These are phyloP conservation scores for Endocarpon pusillum DNA, from an alignment of 495 filamentous ascomycete genomes.

Conservation along the genomic window DNA sequence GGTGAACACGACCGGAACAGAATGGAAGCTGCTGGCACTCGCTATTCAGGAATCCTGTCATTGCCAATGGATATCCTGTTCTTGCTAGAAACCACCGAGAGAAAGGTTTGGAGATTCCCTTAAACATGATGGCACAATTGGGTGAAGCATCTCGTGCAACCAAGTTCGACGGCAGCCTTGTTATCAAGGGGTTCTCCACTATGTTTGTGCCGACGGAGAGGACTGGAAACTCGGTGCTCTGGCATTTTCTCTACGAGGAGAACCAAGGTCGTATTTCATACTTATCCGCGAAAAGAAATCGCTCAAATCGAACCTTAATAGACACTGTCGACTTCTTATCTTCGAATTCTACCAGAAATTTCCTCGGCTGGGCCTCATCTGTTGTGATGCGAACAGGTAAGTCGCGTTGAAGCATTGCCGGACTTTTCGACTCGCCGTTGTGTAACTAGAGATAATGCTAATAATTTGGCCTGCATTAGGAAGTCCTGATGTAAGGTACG, in stretches of 20 bases:
- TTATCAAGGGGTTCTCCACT: conserved; percentile 9
- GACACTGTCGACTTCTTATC: too few species aligned
- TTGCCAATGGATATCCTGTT: conserved; percentile 10
- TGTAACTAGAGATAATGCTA: conserved; percentile 5
- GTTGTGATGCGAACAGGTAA: too few species aligned
- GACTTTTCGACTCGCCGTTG: background rate
- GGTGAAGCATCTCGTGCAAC: background rate
- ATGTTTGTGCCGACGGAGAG: conserved; percentile 2
- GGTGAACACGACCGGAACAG: background rate
- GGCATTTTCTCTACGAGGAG: conserved; percentile 7
- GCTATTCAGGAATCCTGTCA: conserved; percentile 9
- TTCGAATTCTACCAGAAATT: too few species aligned
- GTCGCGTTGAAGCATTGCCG: background rate
- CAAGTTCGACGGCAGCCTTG: conserved; percentile 1
- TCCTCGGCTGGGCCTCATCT: too few species aligned
- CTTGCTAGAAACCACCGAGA: background rate
- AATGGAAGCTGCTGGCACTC: conserved; percentile 9
- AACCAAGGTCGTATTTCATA: conserved; percentile 7
- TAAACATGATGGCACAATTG: conserved; percentile 8
- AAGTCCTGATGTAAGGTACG: background rate
- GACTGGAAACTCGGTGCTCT: conserved; percentile 1
- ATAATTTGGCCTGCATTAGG: conserved; percentile 8
- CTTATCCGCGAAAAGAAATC: too few species aligned
- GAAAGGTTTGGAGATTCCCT: conserved; percentile 7
- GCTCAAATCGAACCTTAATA: too few species aligned